Evolutionary conservation across 2,329 filamentous ascomycete species (phyloP).

Genomic region (Trichoderma harzianum): DNA sequence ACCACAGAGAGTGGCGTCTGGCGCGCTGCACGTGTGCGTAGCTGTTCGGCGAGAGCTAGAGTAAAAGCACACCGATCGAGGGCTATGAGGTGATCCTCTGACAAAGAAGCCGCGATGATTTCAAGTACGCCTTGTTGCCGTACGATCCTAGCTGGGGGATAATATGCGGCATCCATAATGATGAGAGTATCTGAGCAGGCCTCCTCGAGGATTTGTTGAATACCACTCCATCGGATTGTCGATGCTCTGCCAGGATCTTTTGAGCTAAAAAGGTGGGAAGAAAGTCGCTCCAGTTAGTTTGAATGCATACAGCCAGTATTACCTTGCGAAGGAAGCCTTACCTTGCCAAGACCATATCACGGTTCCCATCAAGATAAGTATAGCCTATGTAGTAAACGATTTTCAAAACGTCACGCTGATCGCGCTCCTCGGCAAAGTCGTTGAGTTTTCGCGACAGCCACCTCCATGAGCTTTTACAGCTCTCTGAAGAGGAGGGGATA

Average conservation of each 20-base stretch:
- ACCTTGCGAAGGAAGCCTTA: constrained; percentile 24
- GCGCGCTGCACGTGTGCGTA: constrained; percentile 47
- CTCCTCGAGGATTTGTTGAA: constrained; percentile 56
- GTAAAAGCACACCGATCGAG: constrained; percentile 54
- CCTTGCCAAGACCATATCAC: constrained; percentile 58
- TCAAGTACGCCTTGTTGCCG: constrained; percentile 54
- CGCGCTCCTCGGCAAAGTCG: constrained; percentile 51
- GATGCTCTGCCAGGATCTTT: constrained; percentile 43
- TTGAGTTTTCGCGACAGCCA: constrained; percentile 52
- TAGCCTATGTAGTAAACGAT: constrained; percentile 57
- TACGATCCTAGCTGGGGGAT: constrained; percentile 50
- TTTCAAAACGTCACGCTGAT: constrained; percentile 55
- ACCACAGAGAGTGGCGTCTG: constrained; percentile 47
- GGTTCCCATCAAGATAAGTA: constrained; percentile 52
- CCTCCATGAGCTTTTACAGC: constrained; percentile 48
- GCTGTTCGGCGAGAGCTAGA: constrained; percentile 46
- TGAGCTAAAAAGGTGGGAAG: constrained; percentile 40
- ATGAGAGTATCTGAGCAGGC: constrained; percentile 54
- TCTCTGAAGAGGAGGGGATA: constrained; percentile 49
- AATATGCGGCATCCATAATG: constrained; percentile 58
- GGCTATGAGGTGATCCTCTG: constrained; percentile 47
- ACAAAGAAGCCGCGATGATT: constrained; percentile 53
- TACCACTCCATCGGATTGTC: constrained; percentile 53
- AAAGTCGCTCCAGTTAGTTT: background rate
- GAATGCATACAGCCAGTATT: background rate